phyloP scores from a whole-genome alignment of 1,139 yeast genomes.

The Yamadazyma oceani region DNA sequence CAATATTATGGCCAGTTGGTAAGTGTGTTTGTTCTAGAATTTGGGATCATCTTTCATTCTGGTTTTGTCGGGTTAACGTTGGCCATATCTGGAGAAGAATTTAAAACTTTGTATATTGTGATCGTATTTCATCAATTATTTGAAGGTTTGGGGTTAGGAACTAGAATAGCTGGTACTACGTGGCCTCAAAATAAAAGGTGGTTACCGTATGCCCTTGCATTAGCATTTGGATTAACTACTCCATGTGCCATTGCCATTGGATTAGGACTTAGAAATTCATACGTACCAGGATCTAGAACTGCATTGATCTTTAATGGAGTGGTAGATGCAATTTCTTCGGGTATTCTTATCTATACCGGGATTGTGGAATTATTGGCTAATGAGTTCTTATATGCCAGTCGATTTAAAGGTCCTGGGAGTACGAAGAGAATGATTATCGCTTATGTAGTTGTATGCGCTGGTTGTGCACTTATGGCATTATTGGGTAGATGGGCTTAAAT shows the following conservation, averaged over 20 bases:
- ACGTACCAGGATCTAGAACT: conserved; percentile 58
- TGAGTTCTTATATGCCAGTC: conserved; percentile 73
- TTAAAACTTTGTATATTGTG: conserved; percentile 73
- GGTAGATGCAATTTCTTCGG: conserved; percentile 82
- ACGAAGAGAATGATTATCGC: conserved; percentile 40
- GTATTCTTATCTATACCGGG: conserved; percentile 82
- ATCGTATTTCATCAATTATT: conserved; percentile 88
- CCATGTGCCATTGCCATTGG: conserved; percentile 91
- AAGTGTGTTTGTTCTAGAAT: conserved; percentile 63
- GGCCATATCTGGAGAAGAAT: conserved; percentile 72
- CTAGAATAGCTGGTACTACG: conserved; percentile 71
- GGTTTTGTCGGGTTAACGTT: conserved; percentile 75
- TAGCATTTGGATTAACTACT: conserved; percentile 69
- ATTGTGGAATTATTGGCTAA: conserved; percentile 86
- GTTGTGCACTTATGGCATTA: conserved; percentile 83
- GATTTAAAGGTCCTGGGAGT: conserved; percentile 53
- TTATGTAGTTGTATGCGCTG: conserved; percentile 52
- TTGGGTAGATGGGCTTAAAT: conserved; percentile 84
- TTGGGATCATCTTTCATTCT: conserved; percentile 81
- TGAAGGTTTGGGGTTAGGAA: conserved; percentile 90
- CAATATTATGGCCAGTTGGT: conserved; percentile 46
- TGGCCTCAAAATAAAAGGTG: conserved; percentile 54
- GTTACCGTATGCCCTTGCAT: conserved; percentile 61
- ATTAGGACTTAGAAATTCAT: conserved; percentile 71
- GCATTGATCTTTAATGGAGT: conserved; percentile 74